These are phyloP conservation scores for Penicillium cataractarum DNA, from an alignment of 495 filamentous ascomycete genomes.

Conservation along the genomic window DNA sequence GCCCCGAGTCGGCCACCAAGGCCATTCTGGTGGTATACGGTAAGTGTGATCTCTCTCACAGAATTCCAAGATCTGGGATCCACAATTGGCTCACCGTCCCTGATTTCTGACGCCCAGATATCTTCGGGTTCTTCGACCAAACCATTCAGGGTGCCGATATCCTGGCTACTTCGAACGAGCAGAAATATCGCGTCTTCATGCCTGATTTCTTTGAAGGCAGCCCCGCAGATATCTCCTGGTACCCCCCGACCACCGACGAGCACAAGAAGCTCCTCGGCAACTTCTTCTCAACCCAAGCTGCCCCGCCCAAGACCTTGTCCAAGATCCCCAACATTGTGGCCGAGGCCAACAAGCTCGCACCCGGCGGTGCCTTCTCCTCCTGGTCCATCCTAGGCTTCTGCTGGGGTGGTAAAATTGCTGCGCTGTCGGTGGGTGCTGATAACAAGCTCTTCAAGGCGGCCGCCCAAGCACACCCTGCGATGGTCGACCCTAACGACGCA, in stretches of 20 bases:
- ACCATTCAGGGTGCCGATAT: slow-evolving; percentile 62
- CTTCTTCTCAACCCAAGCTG: slow-evolving; percentile 76
- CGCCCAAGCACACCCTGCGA: slow-evolving; percentile 80
- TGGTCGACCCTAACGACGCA: slow-evolving; percentile 79
- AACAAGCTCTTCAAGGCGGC: slow-evolving; percentile 69
- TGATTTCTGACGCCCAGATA: slow-evolving; percentile 36
- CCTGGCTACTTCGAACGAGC: slow-evolving; percentile 48
- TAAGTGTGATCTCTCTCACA: slow-evolving; percentile 21
- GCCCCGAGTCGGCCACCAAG: slow-evolving; percentile 52
- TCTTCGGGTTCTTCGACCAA: slow-evolving; percentile 61
- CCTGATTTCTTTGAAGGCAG: slow-evolving; percentile 61
- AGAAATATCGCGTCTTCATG: slow-evolving; percentile 60
- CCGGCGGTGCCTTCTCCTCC: slow-evolving; percentile 56
- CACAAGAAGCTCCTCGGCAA: slow-evolving; percentile 73
- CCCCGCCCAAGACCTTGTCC: slow-evolving; percentile 62
- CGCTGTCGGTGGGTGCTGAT: slow-evolving; percentile 58
- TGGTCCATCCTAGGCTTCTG: slow-evolving; percentile 94
- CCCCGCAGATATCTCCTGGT: slow-evolving; percentile 53
- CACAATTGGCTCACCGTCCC: not conserved
- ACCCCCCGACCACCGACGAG: slow-evolving; percentile 79
- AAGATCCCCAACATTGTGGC: slow-evolving; percentile 66
- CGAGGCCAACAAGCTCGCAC: slow-evolving; percentile 52
- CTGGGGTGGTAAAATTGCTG: slow-evolving; percentile 87
- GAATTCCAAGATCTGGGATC: not conserved
- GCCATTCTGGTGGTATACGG: slow-evolving; percentile 59